phyloP scores from a whole-genome alignment of 148 eudicot species.

The Spergularia marina region DNA sequence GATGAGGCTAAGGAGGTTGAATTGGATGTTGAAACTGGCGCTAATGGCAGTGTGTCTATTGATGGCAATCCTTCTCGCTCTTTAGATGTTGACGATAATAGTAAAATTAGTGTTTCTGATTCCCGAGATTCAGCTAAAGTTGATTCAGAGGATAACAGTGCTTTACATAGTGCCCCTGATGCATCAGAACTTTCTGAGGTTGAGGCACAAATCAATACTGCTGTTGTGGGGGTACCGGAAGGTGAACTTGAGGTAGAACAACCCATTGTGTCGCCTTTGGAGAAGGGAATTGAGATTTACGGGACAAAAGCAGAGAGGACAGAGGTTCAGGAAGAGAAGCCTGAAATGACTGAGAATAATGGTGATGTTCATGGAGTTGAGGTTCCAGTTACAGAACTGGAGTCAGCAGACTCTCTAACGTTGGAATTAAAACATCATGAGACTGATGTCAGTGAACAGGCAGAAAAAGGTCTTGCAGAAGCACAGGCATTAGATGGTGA shows the following conservation, averaged over 20 bases:
- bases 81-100: constrained; percentile 29
- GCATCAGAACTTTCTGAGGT: neutral
- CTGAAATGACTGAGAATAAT: constrained; percentile 19
- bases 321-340: neutral
- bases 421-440: constrained; percentile 6
- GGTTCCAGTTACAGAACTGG: constrained; percentile 1
- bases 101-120: constrained; percentile 6
- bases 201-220: constrained; percentile 13
- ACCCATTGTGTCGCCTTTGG: constrained; percentile 7
- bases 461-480: constrained; percentile 12
- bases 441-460: constrained; percentile 5
- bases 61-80: constrained; percentile 11
- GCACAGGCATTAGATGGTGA: constrained; percentile 11
- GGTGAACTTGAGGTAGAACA: constrained; percentile 9
- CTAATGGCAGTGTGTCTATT: neutral
- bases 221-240: constrained; percentile 6
- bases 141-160: constrained; percentile 13
- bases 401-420: neutral
- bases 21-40: constrained; percentile 20
- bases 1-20: constrained; percentile 15
- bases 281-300: constrained; percentile 14
- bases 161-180: constrained; percentile 15
- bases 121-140: neutral
- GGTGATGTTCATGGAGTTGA: constrained; percentile 12
- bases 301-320: neutral